Base-by-base conservation (phyloP, 768 basidiomycete genomes). In the Lactarius hatsudake region DNA sequence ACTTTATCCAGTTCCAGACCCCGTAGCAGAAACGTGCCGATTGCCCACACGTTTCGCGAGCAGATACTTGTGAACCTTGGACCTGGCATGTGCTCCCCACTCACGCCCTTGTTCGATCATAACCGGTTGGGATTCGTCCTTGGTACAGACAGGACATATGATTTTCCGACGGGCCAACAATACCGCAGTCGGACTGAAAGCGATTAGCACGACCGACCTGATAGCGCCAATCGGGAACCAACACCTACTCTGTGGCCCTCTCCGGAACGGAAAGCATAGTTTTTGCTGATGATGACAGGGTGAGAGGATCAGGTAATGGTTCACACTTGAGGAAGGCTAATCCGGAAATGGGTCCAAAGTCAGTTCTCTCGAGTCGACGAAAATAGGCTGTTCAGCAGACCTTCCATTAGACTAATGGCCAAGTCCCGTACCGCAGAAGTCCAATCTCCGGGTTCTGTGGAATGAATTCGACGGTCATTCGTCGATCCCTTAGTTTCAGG, bases 141-240 rank as follows among this genome's bases (percentile, higher is more conserved):
- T 63, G 10, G 91, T 92, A 71, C 92, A 94, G 12, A 81, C 74
- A 2, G 81, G 72, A 74, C 92, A 94, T 5, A 85, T 76, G 7
- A 82, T 73, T 70, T 87, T 87, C 63, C 79, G 83, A 59, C 86
- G 83, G 1, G 85, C 84, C 55, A 78, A 74, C 5, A 93, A 76
- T 20, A 85, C 77, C 3, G 81, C 81, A 1, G 76, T 75, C 2
- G 91, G 90, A 69, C 91, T 94, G 38, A 30, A 65, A 61, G 69
- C 57, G 38, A 42, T 64, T 66, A 32, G 43, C 30, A 71, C n/a
- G 18, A 13, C 51, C 0, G 26, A 9, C 42, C 8, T 36, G 38
- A n/a, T 43, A 51, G 8, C 48, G 9, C 10, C 28, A 67, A 6
- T 36, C 73, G 18, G 32, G 23, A 53, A 15, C 5, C n/a, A 26